Evolutionary conservation across 2,329 filamentous ascomycete species (phyloP).

Genomic region (Alternaria solani): DNA sequence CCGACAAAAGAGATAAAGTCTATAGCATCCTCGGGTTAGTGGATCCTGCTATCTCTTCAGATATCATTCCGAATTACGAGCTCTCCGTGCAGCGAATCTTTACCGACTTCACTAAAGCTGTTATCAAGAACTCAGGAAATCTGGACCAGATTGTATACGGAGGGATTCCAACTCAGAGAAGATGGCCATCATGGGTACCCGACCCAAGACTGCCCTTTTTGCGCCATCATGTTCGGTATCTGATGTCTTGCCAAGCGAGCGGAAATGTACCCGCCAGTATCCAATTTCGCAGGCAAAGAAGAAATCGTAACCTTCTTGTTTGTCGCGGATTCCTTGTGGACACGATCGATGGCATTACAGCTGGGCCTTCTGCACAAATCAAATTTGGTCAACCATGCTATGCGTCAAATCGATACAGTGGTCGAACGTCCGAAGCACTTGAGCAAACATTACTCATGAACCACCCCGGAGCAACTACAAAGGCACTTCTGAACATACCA

Average conservation of each 20-base stretch:
- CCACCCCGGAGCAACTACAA: fast-evolving
- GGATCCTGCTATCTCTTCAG: neutral
- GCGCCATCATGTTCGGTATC: no score
- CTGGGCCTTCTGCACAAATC: neutral
- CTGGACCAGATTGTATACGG: fast-evolving
- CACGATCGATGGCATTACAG: neutral
- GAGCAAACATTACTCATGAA: fast-evolving
- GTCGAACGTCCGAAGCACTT: neutral
- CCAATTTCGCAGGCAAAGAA: no score
- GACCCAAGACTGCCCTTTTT: neutral
- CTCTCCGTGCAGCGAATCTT: neutral
- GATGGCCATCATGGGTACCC: neutral
- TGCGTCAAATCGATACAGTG: neutral
- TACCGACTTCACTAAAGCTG: neutral
- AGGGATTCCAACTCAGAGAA: neutral
- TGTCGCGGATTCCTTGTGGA: neutral
- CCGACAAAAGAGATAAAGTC: neutral
- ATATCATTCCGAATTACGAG: neutral
- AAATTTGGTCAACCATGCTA: no score
- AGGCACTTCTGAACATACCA: fast-evolving
- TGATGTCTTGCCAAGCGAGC: no score
- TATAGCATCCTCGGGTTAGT: neutral
- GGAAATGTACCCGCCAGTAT: no score
- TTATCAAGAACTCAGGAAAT: neutral
- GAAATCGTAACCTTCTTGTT: no score